Evolutionary conservation across 345 rosid species (phyloP).

Genomic region (Carallia pectinifolia): DNA sequence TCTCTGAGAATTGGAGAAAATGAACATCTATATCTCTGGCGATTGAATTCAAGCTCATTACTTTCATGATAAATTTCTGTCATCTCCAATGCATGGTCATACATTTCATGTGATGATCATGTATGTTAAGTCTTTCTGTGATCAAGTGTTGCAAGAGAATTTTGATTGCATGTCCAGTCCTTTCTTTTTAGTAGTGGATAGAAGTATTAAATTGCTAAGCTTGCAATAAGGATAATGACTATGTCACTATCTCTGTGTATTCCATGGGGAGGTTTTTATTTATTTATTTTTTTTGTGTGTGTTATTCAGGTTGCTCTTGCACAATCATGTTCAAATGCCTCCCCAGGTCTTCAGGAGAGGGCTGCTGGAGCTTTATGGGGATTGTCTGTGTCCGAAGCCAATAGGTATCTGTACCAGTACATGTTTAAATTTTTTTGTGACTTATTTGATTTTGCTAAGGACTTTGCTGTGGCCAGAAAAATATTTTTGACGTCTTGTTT

Average conservation of each 20-base stretch:
- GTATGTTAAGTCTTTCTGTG: not conserved
- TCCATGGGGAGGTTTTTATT: slow-evolving; percentile 17
- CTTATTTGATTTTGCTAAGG: not conserved
- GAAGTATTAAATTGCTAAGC: not conserved
- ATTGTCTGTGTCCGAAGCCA: slow-evolving; percentile 88
- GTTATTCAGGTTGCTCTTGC: slow-evolving; percentile 74
- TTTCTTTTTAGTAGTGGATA: not conserved
- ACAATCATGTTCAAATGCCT: slow-evolving; percentile 76
- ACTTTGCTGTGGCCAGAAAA: not conserved
- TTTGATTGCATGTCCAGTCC: not conserved
- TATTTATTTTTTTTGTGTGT: slow-evolving; percentile 1
- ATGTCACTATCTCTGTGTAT: not conserved
- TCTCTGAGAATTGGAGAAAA: not conserved
- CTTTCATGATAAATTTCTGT: not conserved
- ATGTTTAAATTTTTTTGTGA: not conserved
- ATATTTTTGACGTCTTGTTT: not conserved
- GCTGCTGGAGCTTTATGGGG: slow-evolving; percentile 99
- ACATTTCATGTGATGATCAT: not conserved
- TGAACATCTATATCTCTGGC: not conserved
- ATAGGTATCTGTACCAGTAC: slow-evolving; percentile 46
- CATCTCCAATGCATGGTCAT: not conserved
- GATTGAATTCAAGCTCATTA: not conserved
- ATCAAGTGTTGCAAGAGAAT: not conserved
- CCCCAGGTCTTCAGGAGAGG: slow-evolving; percentile 95
- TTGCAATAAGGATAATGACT: not conserved